Evolutionary conservation across 2,329 filamentous ascomycete genomes (phyloP), one percentile per base, ranked within the genome.

Genomic region (Phaeomoniella chlamydospora): DNA sequence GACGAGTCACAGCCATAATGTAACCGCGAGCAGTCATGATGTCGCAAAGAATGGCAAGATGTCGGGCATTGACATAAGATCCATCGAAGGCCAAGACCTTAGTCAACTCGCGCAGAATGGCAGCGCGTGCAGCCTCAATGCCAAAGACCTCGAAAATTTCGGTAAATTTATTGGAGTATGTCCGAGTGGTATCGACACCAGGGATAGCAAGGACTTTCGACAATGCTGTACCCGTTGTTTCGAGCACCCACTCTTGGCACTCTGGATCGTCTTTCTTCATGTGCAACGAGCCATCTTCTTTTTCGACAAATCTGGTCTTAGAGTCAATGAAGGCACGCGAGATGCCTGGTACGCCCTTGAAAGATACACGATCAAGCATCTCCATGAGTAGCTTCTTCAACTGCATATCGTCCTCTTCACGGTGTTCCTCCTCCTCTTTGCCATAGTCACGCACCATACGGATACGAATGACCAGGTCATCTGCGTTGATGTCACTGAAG

Each of bases 61-160:
- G 90, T 51, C 90, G 86, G 63, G 96, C 86, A 58, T 98, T 98
- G 71, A 98, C 90, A 57, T 98, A 98, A 11, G 90, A 96, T 72
- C 92, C 92, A 55, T 96, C 90, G 55, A 98, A 98, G 16, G 90
- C 87, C 64, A 99, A 64, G 54, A 99, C 90, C 51, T 85, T 78
- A 18, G 81, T 85, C 67, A 98, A 62, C 56, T 98, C 92, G 42
- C 80, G 78, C 47, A 94, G 76, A 39, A 98, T 68, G 37, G 87
- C 82, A 33, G 81, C 76, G 51, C 90, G 80, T 41, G 86, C 86
- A 45, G 86, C 92, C 56, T 98, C 90, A 44, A 98, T 98, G 54
- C 90, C 90, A 43, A 98, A 90, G 6, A 94, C 85, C 45, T 88
- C 81, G 31, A 94, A 80, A 48, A 94, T 77, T 60, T 98, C 88